Base-by-base conservation (phyloP, 2,329 filamentous ascomycete genomes). In the Aspergillus amoenus region DNA sequence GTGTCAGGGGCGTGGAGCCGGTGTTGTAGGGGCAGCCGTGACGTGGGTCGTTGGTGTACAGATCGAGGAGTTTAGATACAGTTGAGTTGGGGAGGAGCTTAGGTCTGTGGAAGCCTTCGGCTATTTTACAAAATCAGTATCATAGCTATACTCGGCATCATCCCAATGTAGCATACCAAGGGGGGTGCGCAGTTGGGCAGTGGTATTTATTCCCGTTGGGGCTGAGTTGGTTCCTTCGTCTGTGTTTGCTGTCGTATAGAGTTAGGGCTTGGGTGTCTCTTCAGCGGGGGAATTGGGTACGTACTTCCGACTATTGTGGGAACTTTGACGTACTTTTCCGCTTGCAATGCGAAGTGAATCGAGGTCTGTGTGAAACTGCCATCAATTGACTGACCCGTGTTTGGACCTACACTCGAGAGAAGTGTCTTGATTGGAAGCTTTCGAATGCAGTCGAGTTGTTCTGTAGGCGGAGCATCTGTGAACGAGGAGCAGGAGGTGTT, bases 261-360 rank as follows among this genome's bases (percentile, higher is more conserved):
- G 46, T 40, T 49, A 49, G 46, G 34, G 46, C 46, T 49, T 17
- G 46, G 12, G 5, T 24, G 9, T 7, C 12, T 22, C 11, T 7
- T 22, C 17, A 8, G 18, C 9, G 30, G 11, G 9, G 11, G 12
- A 8, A 3, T 12, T 5, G 17, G 18, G 5, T 40, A 40, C 46
- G 17, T 40, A 49, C 46, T 49, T n/a, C 37, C 48, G n/a, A 50
- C 37, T n/a, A 50, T 50, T 3, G n/a, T 50, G 13, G 48, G 34
- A 42, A 50, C 22, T 13, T 42, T 41, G 15, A 42, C 48, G 17
- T 30, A 42, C n/a, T 30, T 42, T 30, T 22, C 37, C 17, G 21
- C 48, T 17, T 37, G 32, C 32, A 49, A 49, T 4, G 17, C 46
- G 11, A 49, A 49, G 15, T 49, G 32, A 15, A 49, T 37, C 12